Percentiles rank a stretch among this genome's conserved stretches.
These are phyloP conservation scores for Calocybe gangraenosa DNA, from an alignment of 768 basidiomycete genomes.

Conservation along the genomic window DNA sequence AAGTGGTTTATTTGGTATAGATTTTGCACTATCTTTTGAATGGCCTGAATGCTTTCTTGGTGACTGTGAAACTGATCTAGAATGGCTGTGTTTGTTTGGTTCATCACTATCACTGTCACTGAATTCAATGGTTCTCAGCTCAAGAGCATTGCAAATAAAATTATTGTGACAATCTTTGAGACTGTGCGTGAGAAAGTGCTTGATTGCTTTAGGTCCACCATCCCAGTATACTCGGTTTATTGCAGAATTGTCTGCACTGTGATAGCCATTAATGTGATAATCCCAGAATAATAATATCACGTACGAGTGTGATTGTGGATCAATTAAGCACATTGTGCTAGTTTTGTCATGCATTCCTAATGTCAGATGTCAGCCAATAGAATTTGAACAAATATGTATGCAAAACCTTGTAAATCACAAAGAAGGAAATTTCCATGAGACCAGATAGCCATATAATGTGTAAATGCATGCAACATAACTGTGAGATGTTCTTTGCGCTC, in stretches of 20 bases:
- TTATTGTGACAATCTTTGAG: slow-evolving; percentile 4
- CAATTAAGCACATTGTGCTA: slow-evolving; percentile 7
- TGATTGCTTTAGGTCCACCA: slow-evolving; percentile 6
- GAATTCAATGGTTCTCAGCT: too few species aligned
- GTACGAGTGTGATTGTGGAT: slow-evolving; percentile 9
- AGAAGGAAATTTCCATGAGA: slow-evolving; percentile 8
- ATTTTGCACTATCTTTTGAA: too few species aligned
- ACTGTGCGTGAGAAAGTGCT: slow-evolving; percentile 1
- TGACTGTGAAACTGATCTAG: too few species aligned
- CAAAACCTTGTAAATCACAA: slow-evolving; percentile 10
- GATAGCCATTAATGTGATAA: neutral
- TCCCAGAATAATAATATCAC: neutral
- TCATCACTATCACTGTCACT: too few species aligned
- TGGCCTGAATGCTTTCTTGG: too few species aligned
- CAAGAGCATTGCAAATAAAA: neutral
- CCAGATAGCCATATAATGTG: slow-evolving; percentile 12
- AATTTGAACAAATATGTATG: too few species aligned
- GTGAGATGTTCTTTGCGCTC: slow-evolving; percentile 8
- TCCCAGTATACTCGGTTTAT: slow-evolving; percentile 6
- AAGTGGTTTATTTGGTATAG: too few species aligned
- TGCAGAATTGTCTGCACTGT: neutral
- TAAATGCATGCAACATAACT: slow-evolving; percentile 18
- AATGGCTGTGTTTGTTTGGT: too few species aligned
- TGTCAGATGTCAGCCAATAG: too few species aligned
- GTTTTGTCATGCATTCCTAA: slow-evolving; percentile 6